phyloP scores from a whole-genome alignment of 176 grass and related monocot genomes.

The Themeda triandra region DNA sequence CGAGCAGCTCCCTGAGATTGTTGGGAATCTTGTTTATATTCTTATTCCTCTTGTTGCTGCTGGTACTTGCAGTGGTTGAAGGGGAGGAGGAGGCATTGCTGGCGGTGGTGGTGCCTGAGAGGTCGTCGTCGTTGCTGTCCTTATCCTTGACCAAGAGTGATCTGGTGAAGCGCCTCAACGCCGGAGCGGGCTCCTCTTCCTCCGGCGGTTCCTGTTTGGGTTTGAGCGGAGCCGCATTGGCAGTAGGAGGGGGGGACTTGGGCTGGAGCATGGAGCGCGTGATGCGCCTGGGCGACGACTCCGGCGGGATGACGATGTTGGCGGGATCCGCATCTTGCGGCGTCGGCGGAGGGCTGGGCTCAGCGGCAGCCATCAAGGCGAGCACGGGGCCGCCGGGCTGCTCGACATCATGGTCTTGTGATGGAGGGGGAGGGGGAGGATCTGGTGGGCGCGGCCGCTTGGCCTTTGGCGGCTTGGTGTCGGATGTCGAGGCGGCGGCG shows the following conservation, averaged over 20 bases:
- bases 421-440: background rate
- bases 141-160: constrained; percentile 48
- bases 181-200: background rate
- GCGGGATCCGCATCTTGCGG: background rate
- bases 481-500: background rate
- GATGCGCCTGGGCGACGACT: constrained; percentile 41
- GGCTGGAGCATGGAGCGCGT: constrained; percentile 40
- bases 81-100: constrained; percentile 28
- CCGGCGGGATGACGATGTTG: constrained; percentile 22
- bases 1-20: constrained; percentile 70
- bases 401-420: background rate
- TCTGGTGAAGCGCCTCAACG: constrained; percentile 55
- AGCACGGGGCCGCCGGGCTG: background rate
- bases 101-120: constrained; percentile 34
- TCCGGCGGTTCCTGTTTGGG: background rate
- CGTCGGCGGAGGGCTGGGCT: background rate
- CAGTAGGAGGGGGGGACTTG: background rate
- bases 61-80: background rate
- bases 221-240: background rate
- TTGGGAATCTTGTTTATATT: constrained; percentile 38
- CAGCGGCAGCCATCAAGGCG: background rate
- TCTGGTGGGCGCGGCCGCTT: constrained; percentile 34
- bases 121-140: background rate
- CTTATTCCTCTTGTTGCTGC: background rate
- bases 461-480: background rate